These are phyloP conservation scores for Backusella macrospora DNA, from an alignment of 192 early-diverging fungal species.

Conservation along the genomic window DNA sequence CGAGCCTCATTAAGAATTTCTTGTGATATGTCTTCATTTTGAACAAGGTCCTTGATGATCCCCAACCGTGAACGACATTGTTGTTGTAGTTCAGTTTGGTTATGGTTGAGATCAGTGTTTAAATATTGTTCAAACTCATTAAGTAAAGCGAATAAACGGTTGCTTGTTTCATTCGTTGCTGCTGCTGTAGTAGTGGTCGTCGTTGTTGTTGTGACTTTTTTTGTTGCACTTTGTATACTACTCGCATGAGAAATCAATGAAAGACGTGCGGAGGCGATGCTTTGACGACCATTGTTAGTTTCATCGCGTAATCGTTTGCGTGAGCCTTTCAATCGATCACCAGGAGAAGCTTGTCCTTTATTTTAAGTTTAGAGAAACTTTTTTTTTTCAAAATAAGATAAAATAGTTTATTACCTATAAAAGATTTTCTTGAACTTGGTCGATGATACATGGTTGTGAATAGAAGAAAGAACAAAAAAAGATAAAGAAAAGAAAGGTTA, in stretches of 20 bases:
- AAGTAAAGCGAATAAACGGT: background rate
- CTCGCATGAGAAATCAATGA: background rate
- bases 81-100: background rate
- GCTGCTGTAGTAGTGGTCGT: background rate
- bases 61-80: background rate
- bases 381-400: background rate
- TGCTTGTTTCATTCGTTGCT: background rate
- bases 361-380: background rate
- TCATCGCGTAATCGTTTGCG: conserved; percentile 12
- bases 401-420: background rate
- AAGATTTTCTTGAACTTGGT: background rate
- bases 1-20: background rate
- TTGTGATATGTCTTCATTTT: background rate
- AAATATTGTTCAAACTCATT: background rate
- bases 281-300: background rate
- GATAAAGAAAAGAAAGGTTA: too few species aligned
- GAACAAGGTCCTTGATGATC: background rate
- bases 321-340: conserved; percentile 7
- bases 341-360: background rate
- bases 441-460: background rate
- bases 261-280: background rate
- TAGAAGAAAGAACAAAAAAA: too few species aligned
- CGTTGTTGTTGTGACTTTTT: background rate
- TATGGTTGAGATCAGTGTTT: background rate
- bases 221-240: too few species aligned